Percentiles rank a stretch among this genome's conserved stretches.
phyloP scores from a whole-genome alignment of 805 yeast genomes.

The Kluyveromyces wickerhamii region DNA sequence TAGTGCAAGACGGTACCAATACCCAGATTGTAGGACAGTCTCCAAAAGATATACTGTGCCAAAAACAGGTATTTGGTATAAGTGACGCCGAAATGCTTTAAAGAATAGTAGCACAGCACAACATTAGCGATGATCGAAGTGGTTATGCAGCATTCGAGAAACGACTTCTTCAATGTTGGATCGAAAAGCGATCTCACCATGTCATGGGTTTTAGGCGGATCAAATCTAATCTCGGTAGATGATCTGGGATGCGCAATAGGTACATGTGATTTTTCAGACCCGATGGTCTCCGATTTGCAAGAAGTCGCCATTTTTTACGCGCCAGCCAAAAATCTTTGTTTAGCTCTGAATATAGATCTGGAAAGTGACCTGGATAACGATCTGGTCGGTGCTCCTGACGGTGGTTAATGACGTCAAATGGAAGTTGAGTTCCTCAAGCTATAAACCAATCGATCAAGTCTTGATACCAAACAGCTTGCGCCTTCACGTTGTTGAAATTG shows the following conservation, averaged over 20 bases:
- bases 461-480: not conserved
- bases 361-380: too few species aligned
- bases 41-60: slow-evolving; percentile 60
- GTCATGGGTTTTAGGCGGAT: slow-evolving; percentile 55
- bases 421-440: not conserved
- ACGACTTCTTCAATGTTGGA: slow-evolving; percentile 62
- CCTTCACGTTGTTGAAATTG: slow-evolving; percentile 1
- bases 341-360: too few species aligned
- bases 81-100: slow-evolving; percentile 13
- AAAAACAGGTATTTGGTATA: slow-evolving; percentile 36
- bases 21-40: slow-evolving; percentile 70
- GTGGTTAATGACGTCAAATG: too few species aligned
- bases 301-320: not conserved
- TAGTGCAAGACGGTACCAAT: slow-evolving; percentile 59
- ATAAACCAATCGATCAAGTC: too few species aligned
- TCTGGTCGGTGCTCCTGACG: too few species aligned
- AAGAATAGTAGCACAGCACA: slow-evolving; percentile 26
- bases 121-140: slow-evolving; percentile 33
- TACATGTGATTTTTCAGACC: not conserved
- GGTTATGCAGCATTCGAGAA: slow-evolving; percentile 55
- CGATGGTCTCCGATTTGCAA: not conserved
- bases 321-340: too few species aligned
- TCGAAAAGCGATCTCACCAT: slow-evolving; percentile 78
- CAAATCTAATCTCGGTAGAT: slow-evolving; percentile 14
- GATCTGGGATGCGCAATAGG: slow-evolving; percentile 5